Evolutionary conservation across 2,329 filamentous ascomycete genomes (phyloP), one percentile per base, ranked within the genome.

Genomic region (Tolypocladium capitatum): DNA sequence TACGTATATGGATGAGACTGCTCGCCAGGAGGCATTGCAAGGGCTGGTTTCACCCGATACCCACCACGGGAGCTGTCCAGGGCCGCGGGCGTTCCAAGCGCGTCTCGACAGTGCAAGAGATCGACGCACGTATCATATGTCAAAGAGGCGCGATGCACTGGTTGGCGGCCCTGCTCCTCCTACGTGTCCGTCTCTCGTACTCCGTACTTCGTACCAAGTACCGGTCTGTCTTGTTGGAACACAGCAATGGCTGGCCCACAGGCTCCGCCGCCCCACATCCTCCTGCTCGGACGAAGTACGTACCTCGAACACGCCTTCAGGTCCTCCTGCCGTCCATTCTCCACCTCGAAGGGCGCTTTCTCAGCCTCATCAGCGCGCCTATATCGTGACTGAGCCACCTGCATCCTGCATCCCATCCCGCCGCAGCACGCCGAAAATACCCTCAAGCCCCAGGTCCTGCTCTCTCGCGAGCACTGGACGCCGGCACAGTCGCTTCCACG

Each of bases 311-410:
- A n/a, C n/a, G n/a, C n/a, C n/a, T n/a, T n/a, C n/a, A n/a, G n/a
- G n/a, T n/a, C n/a, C n/a, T n/a, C n/a, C n/a, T n/a, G n/a, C n/a
- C n/a, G n/a, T n/a, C n/a, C n/a, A n/a, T n/a, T n/a, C n/a, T n/a
- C 24, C 24, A 24, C 24, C 24, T 18, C 24, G 38, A 30, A 14
- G 16, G 32, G 33, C 45, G 28, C 27, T 18, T 46, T 31, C 41
- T 45, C 40, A 45, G 41, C 46, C 40, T 48, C 46, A 31, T 31
- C 46, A 28, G 28, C 42, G 33, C 42, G n/a, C n/a, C n/a, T n/a
- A 21, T 33, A 48, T 40, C 40, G 21, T 34, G 40, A 34, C 21
- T 31, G 28, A 16, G 13, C 36, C 30, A 33, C 28, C 27, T 5
- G 24, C 24, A 30, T 27, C 38, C 38, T 30, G 24, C 38, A 41